Evolutionary conservation across 2,329 filamentous ascomycete genomes (phyloP).

Genomic region (Epichloe brachyelytri): DNA sequence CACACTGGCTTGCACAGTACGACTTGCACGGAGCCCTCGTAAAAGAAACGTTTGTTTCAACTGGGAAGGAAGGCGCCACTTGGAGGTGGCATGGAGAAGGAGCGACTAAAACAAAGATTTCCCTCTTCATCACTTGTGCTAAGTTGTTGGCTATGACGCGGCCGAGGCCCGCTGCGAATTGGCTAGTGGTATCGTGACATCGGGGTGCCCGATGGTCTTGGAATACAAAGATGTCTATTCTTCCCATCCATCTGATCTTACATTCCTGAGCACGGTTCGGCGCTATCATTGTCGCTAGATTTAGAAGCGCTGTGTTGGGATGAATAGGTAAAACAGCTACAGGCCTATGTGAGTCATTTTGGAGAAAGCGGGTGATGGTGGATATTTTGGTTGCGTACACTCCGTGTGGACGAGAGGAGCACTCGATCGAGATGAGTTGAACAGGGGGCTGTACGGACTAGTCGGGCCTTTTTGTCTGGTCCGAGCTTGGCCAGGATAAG

Average conservation of each 20-base stretch:
- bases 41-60: too few species aligned
- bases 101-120: too few species aligned
- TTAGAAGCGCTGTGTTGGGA: slow-evolving; percentile 1
- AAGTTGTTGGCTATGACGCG: too few species aligned
- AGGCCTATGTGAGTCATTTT: neutral
- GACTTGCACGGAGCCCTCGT: too few species aligned
- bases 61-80: too few species aligned
- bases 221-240: neutral
- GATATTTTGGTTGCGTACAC: too few species aligned
- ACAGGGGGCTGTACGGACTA: neutral
- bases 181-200: too few species aligned
- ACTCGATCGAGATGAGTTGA: neutral
- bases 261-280: neutral
- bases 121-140: too few species aligned
- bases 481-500: too few species aligned
- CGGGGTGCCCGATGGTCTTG: neutral
- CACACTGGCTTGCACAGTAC: neutral
- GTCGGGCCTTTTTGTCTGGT: neutral
- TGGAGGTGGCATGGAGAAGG: too few species aligned
- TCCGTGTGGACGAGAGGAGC: too few species aligned
- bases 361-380: neutral
- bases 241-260: neutral
- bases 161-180: too few species aligned
- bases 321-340: neutral
- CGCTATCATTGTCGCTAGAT: neutral